A percentile compares a stretch with the other conserved stretches of the same genome.
These are phyloP conservation scores for Ustilago lituana DNA, from an alignment of 1,284 basidiomycete species.

Conservation along the genomic window DNA sequence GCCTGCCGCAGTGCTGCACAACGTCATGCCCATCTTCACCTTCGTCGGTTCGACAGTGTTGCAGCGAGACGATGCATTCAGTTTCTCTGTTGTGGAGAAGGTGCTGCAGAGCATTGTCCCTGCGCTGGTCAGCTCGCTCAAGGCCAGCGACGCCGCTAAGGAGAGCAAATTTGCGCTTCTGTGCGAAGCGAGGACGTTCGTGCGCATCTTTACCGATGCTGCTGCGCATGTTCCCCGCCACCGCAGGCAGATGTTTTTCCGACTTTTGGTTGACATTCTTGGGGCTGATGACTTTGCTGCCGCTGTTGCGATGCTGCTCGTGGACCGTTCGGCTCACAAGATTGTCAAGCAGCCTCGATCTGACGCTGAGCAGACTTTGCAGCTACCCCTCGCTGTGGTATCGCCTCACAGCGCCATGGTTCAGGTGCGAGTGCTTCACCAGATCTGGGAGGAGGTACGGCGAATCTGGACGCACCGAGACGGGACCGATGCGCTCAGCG, in stretches of 20 bases:
- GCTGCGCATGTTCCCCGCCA: conserved; percentile 86
- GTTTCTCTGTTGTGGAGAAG: conserved; percentile 93
- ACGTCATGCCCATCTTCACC: conserved; percentile 98
- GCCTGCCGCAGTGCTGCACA: conserved; percentile 89
- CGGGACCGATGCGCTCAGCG: conserved; percentile 39
- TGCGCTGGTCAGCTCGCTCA: conserved; percentile 75
- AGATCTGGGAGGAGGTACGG: conserved; percentile 53
- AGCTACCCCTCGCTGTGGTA: conserved; percentile 73
- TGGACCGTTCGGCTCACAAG: conserved; percentile 82
- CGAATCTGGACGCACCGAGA: conserved; percentile 49
- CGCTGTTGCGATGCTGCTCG: conserved; percentile 83
- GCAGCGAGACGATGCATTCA: conserved; percentile 94
- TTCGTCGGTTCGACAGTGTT: conserved; percentile 98
- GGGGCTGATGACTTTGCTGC: conserved; percentile 84
- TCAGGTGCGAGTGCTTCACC: conserved; percentile 71
- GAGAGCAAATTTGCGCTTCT: conserved; percentile 44
- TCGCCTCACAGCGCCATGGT: conserved; percentile 73
- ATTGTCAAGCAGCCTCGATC: conserved; percentile 73
- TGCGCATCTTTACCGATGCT: conserved; percentile 88
- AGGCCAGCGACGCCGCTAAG: conserved; percentile 49
- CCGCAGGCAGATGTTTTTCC: conserved; percentile 87
- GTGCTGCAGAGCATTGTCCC: conserved; percentile 93
- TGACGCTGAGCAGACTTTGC: conserved; percentile 69
- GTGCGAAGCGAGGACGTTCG: conserved; percentile 71
- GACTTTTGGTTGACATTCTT: conserved; percentile 86